A percentile compares a stretch with the other conserved stretches of the same genome.
These are phyloP conservation scores for Spathaspora girioi DNA, from an alignment of 805 yeast species.

Conservation along the genomic window DNA sequence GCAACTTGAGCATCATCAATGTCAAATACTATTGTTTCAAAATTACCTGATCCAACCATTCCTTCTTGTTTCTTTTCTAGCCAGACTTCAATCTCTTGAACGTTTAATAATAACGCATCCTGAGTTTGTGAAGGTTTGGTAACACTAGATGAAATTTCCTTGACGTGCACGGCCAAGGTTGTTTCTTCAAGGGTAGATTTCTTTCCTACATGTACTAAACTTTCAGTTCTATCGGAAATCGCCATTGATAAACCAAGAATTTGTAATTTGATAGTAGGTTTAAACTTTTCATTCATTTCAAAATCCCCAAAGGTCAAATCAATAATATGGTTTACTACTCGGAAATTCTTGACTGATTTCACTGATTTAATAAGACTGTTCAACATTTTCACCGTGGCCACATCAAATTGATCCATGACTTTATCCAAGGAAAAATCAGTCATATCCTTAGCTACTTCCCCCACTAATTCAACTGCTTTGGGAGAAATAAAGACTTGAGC, in stretches of 20 bases:
- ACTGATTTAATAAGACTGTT: slow-evolving; percentile 25
- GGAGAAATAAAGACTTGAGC: slow-evolving; percentile 49
- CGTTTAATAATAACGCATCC: slow-evolving; percentile 11
- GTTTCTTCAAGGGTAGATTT: slow-evolving; percentile 7
- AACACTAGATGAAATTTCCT: slow-evolving; percentile 20
- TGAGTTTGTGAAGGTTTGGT: slow-evolving; percentile 18
- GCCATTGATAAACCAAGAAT: background rate
- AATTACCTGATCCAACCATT: slow-evolving; percentile 14
- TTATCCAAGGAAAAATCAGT: slow-evolving; percentile 40
- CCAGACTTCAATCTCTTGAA: slow-evolving; percentile 39
- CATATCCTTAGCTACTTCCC: slow-evolving; percentile 30
- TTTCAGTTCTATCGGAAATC: slow-evolving; percentile 1
- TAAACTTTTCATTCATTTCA: slow-evolving; percentile 9
- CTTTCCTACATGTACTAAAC: slow-evolving; percentile 1
- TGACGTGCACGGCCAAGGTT: slow-evolving; percentile 29
- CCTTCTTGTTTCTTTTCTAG: slow-evolving; percentile 15
- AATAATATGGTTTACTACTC: slow-evolving; percentile 47
- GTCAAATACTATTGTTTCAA: slow-evolving; percentile 16
- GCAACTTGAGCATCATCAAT: slow-evolving; percentile 17
- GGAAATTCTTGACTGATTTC: slow-evolving; percentile 37
- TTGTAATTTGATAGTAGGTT: slow-evolving; percentile 5
- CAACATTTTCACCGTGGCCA: slow-evolving; percentile 49
- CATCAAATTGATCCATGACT: slow-evolving; percentile 63
- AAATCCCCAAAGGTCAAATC: slow-evolving; percentile 36
- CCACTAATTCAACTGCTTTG: slow-evolving; percentile 31